Evolutionary conservation across 164 flowering plant genomes (phyloP), one percentile per base, ranked within the genome.

Genomic region (Houttuynia cordata): DNA sequence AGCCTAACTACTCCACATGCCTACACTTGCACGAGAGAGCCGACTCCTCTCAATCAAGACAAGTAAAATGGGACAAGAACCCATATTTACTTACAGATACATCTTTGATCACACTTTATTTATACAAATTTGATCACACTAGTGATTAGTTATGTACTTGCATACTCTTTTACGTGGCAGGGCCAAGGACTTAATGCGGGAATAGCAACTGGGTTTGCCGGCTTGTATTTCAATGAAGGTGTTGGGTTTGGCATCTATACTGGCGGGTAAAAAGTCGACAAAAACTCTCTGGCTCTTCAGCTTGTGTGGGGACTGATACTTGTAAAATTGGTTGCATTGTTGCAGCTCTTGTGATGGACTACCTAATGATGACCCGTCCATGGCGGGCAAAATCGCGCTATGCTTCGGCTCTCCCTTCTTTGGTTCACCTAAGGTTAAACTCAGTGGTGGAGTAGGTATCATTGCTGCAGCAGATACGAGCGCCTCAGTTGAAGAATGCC

Each of bases 401-500:
- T 45, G 49, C 49, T 45, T 45, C 12, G 49, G 49, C 49, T 12
- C 17, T 0, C 17, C 14, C 3, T 45, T 14, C 3, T 12, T 17
- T 45, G 49, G 13, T 45, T 45, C 49, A 45, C 2, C 8, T 45
- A 3, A 3, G 17, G 49, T 45, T 4, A 17, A 14, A 0, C 17
- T 8, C 8, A 45, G 12, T 45, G 49, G 49, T 8, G 49, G 49
- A 12, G 17, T 45, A 0, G 73, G 67, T 45, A 22, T 70, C 23
- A 70, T 70, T 19, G 66, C 42, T 62, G 73, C 73, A 52, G 60
- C 66, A 59, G 50, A 12, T 30, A 58, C 58, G 3, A 66, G 58
- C 54, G 62, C 53, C 30, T 50, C 49, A n/a, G 50, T 58, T 9
- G 10, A 14, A 34, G 7, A 63, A 4, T 68, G 71, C 51, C 0